Evolutionary conservation across 345 rosid species (phyloP), one percentile per base, ranked within the genome.

Genomic region (Acer yangbiense): DNA sequence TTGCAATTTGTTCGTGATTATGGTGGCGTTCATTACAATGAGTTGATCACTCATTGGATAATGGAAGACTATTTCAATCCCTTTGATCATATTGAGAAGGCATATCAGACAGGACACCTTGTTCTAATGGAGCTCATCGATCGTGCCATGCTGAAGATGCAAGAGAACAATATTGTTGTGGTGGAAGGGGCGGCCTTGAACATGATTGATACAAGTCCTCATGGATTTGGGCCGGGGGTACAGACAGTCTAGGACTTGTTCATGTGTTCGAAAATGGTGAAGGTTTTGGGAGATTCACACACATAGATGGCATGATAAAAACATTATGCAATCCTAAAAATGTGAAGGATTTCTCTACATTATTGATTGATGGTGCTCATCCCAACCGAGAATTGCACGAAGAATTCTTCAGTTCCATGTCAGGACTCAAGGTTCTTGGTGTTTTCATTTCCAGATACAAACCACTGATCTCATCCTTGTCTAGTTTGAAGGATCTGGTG

Each of bases 41-140:
- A 87, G 69, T 76, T 91, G 88, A 87, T 89, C 75, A 64, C 87
- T 11, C 84, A 88, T 14, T 91, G 92, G 95, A 85, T 88, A n/a
- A 79, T 93, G 72, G 92, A 93, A 85, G 93, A 93, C 63, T 88
- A 75, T 65, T 88, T 90, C 62, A 89, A 66, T 82, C 82, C 82
- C 35, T 21, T 72, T 43, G 83, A 79, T 75, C 67, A 78, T 25
- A 72, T 89, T 8, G 84, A 83, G 63, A 66, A 77, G 71, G 89
- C 90, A 4, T 90, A 89, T 68, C 75, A 79, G 14, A 68, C 80
- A 0, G 95, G 89, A 17, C 91, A 89, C 62, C 0, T 3, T 3
- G 80, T 87, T 73, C 73, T 92, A 78, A 90, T 87, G 87, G 77
- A 86, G 80, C 88, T 92, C 68, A 82, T 78, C 43, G 78, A 78